Conservation (phyloP, 1,284 basidiomycete species). For the Naganishia sp. region DNA sequence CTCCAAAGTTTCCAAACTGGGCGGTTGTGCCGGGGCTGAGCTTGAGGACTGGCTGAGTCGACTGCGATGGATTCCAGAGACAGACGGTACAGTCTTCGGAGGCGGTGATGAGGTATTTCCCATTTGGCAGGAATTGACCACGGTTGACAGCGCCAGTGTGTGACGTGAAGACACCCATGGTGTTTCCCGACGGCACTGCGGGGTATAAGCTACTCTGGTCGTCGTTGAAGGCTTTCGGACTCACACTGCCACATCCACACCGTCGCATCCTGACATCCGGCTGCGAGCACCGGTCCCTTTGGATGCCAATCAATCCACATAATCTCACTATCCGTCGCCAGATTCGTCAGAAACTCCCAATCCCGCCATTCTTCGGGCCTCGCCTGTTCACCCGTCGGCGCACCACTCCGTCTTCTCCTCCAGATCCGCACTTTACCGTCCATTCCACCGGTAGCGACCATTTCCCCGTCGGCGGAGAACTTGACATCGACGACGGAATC, state of each 20-base stretch:
- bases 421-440: conserved; percentile 91
- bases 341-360: conserved; percentile 90
- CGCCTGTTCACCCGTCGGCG: not conserved
- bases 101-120: conserved; percentile 84
- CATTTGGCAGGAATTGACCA: conserved; percentile 75
- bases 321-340: conserved; percentile 93
- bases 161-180: conserved; percentile 91
- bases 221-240: conserved; percentile 11
- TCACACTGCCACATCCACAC: conserved; percentile 98
- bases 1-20: conserved; percentile 57
- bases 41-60: conserved; percentile 69
- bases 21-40: conserved; percentile 41
- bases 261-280: conserved; percentile 88
- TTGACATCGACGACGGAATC: conserved; percentile 82
- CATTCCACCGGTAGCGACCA: conserved; percentile 95
- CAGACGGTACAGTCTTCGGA: conserved; percentile 81
- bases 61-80: conserved; percentile 82
- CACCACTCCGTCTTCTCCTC: conserved; percentile 63
- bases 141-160: conserved; percentile 83
- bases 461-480: conserved; percentile 85
- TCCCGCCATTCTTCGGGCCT: conserved; percentile 69
- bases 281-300: conserved; percentile 81
- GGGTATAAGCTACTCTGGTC: no score
- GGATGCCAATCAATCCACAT: conserved; percentile 98
- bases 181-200: conserved; percentile 33